Evolutionary conservation across 495 filamentous ascomycete species (phyloP).

Genomic region (Xylaria telfairii): DNA sequence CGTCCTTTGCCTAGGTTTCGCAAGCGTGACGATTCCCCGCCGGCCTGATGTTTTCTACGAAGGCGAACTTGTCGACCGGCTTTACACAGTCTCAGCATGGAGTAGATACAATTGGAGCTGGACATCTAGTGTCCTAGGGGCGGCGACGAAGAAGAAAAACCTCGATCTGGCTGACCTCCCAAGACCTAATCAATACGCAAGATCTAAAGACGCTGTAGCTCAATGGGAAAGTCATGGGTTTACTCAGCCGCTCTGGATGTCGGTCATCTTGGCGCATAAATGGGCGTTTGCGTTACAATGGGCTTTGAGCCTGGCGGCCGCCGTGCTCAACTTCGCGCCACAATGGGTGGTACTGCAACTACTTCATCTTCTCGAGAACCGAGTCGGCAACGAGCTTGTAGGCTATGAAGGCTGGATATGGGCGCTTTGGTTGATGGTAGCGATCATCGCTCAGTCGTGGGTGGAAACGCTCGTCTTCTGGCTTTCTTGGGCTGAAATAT

Average conservation of each 20-base stretch:
- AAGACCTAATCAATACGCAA: constrained; percentile 54
- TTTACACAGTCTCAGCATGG: constrained; percentile 65
- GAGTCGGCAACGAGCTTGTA: constrained; percentile 47
- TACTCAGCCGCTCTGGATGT: constrained; percentile 65
- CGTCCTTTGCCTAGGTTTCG: constrained; percentile 43
- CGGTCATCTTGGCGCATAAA: constrained; percentile 62
- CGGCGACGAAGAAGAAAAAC: constrained; percentile 59
- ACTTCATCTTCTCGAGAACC: constrained; percentile 66
- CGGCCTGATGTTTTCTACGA: constrained; percentile 68
- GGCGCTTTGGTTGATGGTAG: constrained; percentile 66
- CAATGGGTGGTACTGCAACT: constrained; percentile 73
- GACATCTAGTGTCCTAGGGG: constrained; percentile 59
- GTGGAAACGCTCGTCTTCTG: constrained; percentile 69
- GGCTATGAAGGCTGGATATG: constrained; percentile 67
- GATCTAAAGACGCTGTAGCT: constrained; percentile 53
- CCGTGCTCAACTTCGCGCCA: constrained; percentile 68
- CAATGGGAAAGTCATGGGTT: constrained; percentile 59
- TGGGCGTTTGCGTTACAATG: constrained; percentile 60
- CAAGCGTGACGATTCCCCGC: constrained; percentile 62
- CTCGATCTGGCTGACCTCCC: constrained; percentile 68
- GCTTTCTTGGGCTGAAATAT: constrained; percentile 67
- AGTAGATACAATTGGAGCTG: constrained; percentile 70
- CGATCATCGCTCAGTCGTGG: constrained; percentile 61
- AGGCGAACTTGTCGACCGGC: constrained; percentile 66
- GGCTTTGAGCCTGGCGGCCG: constrained; percentile 56